These are phyloP conservation scores for Alternaria sp. DNA, from an alignment of 2,329 filamentous ascomycete species.

Conservation along the genomic window DNA sequence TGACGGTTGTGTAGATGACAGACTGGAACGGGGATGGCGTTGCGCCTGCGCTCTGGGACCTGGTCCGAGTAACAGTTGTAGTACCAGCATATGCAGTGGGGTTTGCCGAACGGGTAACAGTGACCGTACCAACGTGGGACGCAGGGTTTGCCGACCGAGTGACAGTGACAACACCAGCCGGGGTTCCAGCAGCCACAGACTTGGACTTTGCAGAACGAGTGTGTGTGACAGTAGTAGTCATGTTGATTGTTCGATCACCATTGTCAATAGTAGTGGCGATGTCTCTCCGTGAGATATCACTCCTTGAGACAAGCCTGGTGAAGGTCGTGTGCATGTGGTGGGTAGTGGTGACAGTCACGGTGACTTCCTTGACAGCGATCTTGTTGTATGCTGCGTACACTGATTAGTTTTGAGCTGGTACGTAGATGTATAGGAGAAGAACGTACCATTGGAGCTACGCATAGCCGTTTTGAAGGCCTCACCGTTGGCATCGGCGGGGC, in stretches of 20 bases:
- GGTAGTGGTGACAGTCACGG: background rate
- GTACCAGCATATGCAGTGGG: background rate
- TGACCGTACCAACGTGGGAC: background rate
- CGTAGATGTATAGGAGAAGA: background rate
- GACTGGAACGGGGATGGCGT: background rate
- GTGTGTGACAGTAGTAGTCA: background rate
- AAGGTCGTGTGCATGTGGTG: background rate
- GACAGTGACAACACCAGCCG: background rate
- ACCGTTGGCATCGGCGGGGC: constrained; percentile 12
- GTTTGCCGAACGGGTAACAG: background rate
- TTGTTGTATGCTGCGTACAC: background rate
- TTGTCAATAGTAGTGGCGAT: background rate
- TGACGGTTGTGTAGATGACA: background rate
- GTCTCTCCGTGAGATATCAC: background rate
- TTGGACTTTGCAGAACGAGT: background rate
- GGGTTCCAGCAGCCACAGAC: background rate
- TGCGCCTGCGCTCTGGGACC: background rate
- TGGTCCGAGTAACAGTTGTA: background rate
- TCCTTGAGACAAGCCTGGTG: background rate
- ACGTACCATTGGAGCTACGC: constrained; percentile 23
- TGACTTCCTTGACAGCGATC: background rate
- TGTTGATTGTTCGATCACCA: background rate
- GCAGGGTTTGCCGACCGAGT: background rate
- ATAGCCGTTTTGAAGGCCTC: constrained; percentile 15
- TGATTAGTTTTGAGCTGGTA: background rate